Percentiles rank a stretch among this genome's conserved stretches.
These are phyloP conservation scores for Ziziphus jujuba DNA, from an alignment of 306 rosid species.

Conservation along the genomic window DNA sequence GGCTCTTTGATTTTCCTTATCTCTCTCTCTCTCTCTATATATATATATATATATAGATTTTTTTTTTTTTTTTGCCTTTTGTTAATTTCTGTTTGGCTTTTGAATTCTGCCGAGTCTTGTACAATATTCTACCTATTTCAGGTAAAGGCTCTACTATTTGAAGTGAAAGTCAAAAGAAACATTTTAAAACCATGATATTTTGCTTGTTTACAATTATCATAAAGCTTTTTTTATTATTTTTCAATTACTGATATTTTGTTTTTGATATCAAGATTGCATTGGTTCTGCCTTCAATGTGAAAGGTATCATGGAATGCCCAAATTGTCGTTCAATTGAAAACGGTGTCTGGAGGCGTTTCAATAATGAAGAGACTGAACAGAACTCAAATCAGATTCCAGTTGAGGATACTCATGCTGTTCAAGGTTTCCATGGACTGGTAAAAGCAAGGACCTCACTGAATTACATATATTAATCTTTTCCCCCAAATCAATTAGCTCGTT, in stretches of 20 bases:
- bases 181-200: background rate
- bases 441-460: background rate
- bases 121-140: no score
- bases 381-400: background rate
- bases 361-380: background rate
- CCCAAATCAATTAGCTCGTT: no score
- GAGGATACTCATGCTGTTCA: background rate
- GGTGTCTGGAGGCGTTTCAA: conserved; percentile 17
- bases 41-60: no score
- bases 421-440: conserved; percentile 20
- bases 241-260: background rate
- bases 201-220: background rate
- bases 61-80: no score
- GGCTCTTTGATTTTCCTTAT: no score
- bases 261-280: conserved; percentile 23
- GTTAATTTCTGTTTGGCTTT: no score
- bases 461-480: no score
- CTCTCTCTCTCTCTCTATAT: no score
- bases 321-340: conserved; percentile 8
- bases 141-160: no score
- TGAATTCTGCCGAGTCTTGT: no score
- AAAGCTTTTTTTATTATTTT: background rate
- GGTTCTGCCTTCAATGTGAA: conserved; percentile 24
- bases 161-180: no score
- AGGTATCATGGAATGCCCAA: conserved; percentile 32